Percentiles rank a stretch among this genome's conserved stretches.
Evolutionary conservation across 345 rosid genomes (phyloP).

Genomic region (rapeseed (Brassica napus)): Da-Ae NC_063443.1:1421001-1421500

Average conservation of each 20-base stretch:
- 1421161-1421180: conserved; percentile 25
- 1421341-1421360: background rate
- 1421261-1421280: conserved; percentile 96
- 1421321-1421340: conserved; percentile 2
- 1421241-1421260: conserved; percentile 89
- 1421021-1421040: conserved; percentile 88
- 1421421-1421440: conserved; percentile 1
- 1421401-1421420: conserved; percentile 17
- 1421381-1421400: background rate
- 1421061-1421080: background rate
- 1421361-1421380: conserved; percentile 6
- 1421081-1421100: background rate
- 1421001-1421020: conserved; percentile 89
- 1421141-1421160: background rate
- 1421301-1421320: conserved; percentile 30
- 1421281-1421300: conserved; percentile 96
- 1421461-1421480: conserved; percentile 65
- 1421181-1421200: conserved; percentile 68
- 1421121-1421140: background rate
- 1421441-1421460: background rate
- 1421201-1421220: conserved; percentile 87
- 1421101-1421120: conserved; percentile 19
- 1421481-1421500: conserved; percentile 92
- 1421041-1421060: conserved; percentile 54
- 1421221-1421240: conserved; percentile 86